phyloP scores from a whole-genome alignment of 176 grass and related monocot genomes.

The Elymus sibiricus region DNA sequence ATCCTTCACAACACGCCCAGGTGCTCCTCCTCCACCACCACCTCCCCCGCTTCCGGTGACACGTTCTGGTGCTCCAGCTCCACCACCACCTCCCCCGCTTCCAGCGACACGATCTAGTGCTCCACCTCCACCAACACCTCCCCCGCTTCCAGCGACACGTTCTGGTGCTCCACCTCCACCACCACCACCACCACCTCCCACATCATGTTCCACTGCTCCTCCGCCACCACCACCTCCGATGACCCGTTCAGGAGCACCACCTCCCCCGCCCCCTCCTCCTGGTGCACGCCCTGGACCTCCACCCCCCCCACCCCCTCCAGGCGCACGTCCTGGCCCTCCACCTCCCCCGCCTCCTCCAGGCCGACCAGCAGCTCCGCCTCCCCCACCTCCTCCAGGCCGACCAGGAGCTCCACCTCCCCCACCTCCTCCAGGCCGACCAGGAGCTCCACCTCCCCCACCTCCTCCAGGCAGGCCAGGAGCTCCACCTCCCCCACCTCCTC shows the following conservation, averaged over 20 bases:
- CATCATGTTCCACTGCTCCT: neutral
- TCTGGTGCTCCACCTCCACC: conserved; percentile 17
- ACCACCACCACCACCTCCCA: neutral
- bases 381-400: conserved; percentile 22
- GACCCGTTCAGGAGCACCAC: neutral
- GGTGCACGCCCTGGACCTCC: neutral
- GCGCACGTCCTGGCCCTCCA: conserved; percentile 15
- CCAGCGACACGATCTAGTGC: neutral
- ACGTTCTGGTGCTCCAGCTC: neutral
- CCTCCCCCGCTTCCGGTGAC: neutral
- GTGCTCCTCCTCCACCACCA: conserved; percentile 24
- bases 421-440: conserved; percentile 21
- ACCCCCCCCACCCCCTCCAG: conserved; percentile 26
- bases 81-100: conserved; percentile 9
- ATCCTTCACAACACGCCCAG: conserved; percentile 3
- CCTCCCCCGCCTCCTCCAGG: conserved; percentile 40
- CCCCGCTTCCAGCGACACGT: conserved; percentile 1
- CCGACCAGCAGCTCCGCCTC: conserved; percentile 24
- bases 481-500: conserved; percentile 50
- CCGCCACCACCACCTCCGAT: conserved; percentile 3
- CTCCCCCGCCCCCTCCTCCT: conserved; percentile 25
- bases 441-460: conserved; percentile 31
- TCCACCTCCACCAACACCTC: conserved; percentile 19
- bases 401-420: conserved; percentile 28
- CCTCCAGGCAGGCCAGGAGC: conserved; percentile 11